Conservation (phyloP, 176 grass and related monocot genomes). For the Oryza meyeriana region DNA sequence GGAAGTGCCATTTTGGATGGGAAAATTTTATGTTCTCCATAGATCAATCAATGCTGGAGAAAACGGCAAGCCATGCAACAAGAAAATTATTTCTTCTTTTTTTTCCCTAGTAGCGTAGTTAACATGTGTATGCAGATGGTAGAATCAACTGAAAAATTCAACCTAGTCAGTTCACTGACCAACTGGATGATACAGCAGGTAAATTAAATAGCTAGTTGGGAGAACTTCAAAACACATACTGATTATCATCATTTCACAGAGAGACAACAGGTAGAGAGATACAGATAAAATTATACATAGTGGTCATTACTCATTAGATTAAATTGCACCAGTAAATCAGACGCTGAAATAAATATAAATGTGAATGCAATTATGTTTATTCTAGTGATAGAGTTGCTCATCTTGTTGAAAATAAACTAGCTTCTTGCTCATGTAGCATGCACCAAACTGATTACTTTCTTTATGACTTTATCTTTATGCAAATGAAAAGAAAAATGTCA, state of each 20-base stretch:
- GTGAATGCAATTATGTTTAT: not conserved
- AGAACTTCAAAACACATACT: not conserved
- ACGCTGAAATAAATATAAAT: not conserved
- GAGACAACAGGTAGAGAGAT: not conserved
- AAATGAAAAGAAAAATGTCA: not conserved
- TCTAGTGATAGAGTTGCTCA: not conserved
- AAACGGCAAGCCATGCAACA: not conserved
- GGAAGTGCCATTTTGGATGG: not conserved
- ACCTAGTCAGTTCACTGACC: not conserved
- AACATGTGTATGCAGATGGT: not conserved
- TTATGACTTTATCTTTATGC: not conserved
- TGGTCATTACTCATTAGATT: not conserved
- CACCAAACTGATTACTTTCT: not conserved
- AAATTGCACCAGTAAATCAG: not conserved
- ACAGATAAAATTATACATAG: not conserved
- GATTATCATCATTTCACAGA: not conserved
- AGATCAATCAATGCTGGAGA: slow-evolving; percentile 3
- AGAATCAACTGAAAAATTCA: slow-evolving; percentile 4
- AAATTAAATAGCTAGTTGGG: slow-evolving; percentile 2
- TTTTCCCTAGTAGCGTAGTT: not conserved
- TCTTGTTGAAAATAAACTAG: not conserved
- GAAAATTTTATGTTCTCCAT: not conserved
- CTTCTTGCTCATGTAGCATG: not conserved
- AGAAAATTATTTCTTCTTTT: not conserved
- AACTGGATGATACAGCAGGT: not conserved